Base-by-base conservation (phyloP, 495 filamentous ascomycete species). In the Xylaria intraflava region DNA sequence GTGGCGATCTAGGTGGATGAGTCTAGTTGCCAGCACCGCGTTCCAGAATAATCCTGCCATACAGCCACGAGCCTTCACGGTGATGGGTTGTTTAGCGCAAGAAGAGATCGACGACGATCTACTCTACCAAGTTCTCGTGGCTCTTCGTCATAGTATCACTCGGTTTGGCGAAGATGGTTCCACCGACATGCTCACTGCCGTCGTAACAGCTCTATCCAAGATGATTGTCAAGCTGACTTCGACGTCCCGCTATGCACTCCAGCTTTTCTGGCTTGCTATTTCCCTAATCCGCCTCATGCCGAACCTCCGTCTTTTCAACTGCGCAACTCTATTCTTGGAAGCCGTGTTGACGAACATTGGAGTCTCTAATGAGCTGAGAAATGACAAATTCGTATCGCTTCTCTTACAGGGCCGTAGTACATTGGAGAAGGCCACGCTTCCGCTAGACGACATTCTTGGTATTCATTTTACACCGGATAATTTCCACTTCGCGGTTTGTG, bases 1-100 rank as follows among this genome's bases (percentile, higher is more conserved):
- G 29, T 86, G 83, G 83, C 77, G 83, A n/a, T 81, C 83, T 22
- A 72, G 83, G 36, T 86, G 83, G 83, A 86, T 85, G 83, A 81
- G 79, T 57, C 68, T 86, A 16, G 82, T 86, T 33, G 82, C 83
- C 17, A 84, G 81, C 62, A 86, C 82, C 2, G 83, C 83, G 2
- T 86, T 86, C 62, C 83, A 86, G 65, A 85, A 80, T 57, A 86
- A 86, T 57, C 83, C 82, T 11, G 81, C 83, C 5, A 83, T 86
- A 45, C 83, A 86, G 60, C 80, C 82, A 16, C 70, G 80, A 19
- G 83, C 83, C 23, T 86, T 86, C 52, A 78, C 83, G 0, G 82
- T 85, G 30, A 85, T 86, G 83, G 83, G 83, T 10, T 85, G 83
- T 52, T 68, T 86, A 4, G 83, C 83, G 29, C 72, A 79, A 10